Evolutionary conservation across 106 monocot genomes (phyloP), one percentile per base, ranked within the genome.

Genomic region (Dioscorea zingiberensis): DNA sequence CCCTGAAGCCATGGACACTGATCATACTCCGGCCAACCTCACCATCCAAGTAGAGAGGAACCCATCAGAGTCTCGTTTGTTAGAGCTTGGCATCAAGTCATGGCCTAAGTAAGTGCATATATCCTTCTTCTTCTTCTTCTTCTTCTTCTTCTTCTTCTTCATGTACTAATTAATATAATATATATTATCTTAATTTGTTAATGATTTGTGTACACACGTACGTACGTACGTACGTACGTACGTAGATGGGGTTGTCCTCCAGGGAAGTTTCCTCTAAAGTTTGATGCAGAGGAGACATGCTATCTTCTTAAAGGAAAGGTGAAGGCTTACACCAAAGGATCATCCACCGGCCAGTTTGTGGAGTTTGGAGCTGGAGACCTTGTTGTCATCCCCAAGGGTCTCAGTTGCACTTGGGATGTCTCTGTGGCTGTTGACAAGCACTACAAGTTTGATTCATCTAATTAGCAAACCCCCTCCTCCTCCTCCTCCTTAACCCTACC

Each of bases 391-490:
- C 92, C 92, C 62, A 87, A 87, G 74, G 92, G 92, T 1, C 71
- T 93, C 59, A 80, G 92, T 56, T 93, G 92, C 87, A 93, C 92
- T 48, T 93, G 92, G 92, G 87, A 93, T 47, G 92, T 93, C 77
- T 75, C 74, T 15, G 77, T 80, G 1, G 80, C 87, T 25, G 77
- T 93, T 10, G 92, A 93, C 70, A 93, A 93, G 77, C 75, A 93
- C 82, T 93, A 93, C 77, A 82, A 93, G 47, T 93, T 93, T 54
- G 87, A 87, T 66, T 76, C 85, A 8, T 78, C 76, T 69, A 76
- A 71, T 26, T 19, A 8, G 27, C 0, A 27, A n/a, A n/a, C n/a
- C n/a, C n/a, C n/a, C n/a, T n/a, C n/a, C n/a, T n/a, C n/a, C n/a
- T n/a, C n/a, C n/a, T n/a, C n/a, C n/a, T n/a, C n/a, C n/a, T n/a